These are phyloP conservation scores for Catharanthus roseus DNA, from an alignment of 257 asterid genomes.

Conservation along the genomic window DNA sequence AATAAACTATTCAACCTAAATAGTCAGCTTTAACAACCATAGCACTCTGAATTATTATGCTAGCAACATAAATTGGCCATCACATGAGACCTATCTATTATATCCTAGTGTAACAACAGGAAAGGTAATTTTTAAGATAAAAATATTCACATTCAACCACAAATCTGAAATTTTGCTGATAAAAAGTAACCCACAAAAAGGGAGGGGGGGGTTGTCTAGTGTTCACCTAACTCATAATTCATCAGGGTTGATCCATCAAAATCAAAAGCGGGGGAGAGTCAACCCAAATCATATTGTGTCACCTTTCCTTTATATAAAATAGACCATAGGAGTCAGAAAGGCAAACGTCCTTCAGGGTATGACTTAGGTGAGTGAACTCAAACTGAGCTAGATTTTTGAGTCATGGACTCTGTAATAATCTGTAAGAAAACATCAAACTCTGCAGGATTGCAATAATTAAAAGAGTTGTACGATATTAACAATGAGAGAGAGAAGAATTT, in stretches of 20 bases:
- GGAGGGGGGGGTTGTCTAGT: no score
- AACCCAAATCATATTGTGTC: background rate
- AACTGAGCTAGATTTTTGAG: background rate
- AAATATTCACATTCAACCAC: no score
- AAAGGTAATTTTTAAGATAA: no score
- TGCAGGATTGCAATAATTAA: background rate
- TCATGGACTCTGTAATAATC: background rate
- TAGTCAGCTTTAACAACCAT: background rate
- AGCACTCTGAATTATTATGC: background rate
- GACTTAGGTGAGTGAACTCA: background rate
- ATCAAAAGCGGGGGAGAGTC: background rate
- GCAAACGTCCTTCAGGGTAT: background rate
- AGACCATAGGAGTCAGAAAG: background rate
- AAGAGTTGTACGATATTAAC: background rate
- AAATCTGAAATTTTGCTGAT: no score
- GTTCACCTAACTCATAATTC: background rate
- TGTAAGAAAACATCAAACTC: background rate
- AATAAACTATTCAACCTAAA: background rate
- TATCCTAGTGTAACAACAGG: no score
- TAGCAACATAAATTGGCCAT: background rate
- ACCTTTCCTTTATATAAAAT: background rate
- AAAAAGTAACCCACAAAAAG: no score
- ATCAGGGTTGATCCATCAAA: no score
- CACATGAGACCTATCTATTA: background rate
- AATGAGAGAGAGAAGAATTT: background rate